phyloP scores from a whole-genome alignment of 768 basidiomycete species.

The Sarcodon sp. region DNA sequence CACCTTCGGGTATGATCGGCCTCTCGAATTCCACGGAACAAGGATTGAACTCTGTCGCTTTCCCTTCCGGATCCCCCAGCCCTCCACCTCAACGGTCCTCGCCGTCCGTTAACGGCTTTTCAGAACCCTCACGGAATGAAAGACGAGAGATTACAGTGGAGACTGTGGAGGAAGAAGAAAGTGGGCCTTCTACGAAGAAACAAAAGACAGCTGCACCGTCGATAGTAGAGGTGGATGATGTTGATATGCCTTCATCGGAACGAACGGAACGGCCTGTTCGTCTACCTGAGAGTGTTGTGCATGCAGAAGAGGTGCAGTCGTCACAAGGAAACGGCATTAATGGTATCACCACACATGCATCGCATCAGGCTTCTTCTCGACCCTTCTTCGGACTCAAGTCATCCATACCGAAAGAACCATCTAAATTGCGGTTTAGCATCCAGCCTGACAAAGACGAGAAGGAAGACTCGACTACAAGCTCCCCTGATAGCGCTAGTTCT shows the following conservation, averaged over 20 bases:
- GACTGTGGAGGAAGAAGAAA: slow-evolving; percentile 25
- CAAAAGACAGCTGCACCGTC: slow-evolving; percentile 21
- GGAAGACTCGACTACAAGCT: slow-evolving; percentile 3
- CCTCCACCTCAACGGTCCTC: slow-evolving; percentile 1
- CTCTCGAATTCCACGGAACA: slow-evolving; percentile 10
- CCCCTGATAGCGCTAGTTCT: background rate
- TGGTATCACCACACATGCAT: slow-evolving; percentile 5
- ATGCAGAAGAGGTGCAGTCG: slow-evolving; percentile 11
- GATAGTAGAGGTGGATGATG: slow-evolving; percentile 21
- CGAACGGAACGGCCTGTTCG: slow-evolving; percentile 10
- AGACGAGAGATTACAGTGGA: slow-evolving; percentile 15
- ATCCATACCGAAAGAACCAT: slow-evolving; percentile 61
- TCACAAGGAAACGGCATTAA: slow-evolving; percentile 11
- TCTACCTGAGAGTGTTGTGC: slow-evolving; percentile 29
- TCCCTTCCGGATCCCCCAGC: background rate
- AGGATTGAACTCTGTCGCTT: background rate
- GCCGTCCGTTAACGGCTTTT: slow-evolving; percentile 2
- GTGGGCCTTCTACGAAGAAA: slow-evolving; percentile 29
- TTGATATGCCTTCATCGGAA: slow-evolving; percentile 13
- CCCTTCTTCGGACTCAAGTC: slow-evolving; percentile 27
- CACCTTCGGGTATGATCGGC: slow-evolving; percentile 30
- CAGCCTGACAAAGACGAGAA: slow-evolving; percentile 37
- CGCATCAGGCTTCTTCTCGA: background rate
- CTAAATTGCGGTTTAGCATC: slow-evolving; percentile 65
- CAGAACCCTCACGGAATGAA: background rate